These are phyloP conservation scores for Tephrocybe sp. DNA, from an alignment of 768 basidiomycete genomes.

Conservation along the genomic window DNA sequence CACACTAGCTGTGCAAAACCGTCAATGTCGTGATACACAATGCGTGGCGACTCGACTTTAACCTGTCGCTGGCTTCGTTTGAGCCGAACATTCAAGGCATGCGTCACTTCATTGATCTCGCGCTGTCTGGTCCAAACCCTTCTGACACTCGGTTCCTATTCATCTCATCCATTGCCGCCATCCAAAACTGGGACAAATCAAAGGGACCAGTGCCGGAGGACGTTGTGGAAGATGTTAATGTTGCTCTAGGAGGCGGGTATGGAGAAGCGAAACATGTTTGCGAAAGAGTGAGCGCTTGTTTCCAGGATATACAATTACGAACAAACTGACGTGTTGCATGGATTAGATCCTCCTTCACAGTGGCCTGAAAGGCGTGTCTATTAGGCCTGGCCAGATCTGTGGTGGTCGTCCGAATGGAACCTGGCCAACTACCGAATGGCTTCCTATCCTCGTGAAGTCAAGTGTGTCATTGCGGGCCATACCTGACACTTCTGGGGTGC, in stretches of 20 bases:
- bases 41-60: constrained; percentile 44
- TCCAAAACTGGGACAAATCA: constrained; percentile 18
- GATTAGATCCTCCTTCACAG: constrained; percentile 29
- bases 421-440: constrained; percentile 40
- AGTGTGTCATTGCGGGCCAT: constrained; percentile 27
- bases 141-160: constrained; percentile 26
- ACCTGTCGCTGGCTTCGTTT: constrained; percentile 34
- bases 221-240: constrained; percentile 22
- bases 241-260: constrained; percentile 29
- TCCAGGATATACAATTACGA: neutral
- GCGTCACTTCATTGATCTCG: constrained; percentile 30
- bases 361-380: constrained; percentile 26
- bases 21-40: constrained; percentile 34
- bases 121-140: constrained; percentile 18
- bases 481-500: constrained; percentile 27
- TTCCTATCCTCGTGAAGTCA: constrained; percentile 39
- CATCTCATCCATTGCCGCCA: constrained; percentile 32
- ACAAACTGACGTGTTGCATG: neutral
- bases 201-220: constrained; percentile 33
- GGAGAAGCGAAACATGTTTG: constrained; percentile 34
- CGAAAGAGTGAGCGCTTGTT: constrained; percentile 30
- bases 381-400: constrained; percentile 38
- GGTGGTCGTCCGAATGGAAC: constrained; percentile 34
- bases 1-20: constrained; percentile 23
- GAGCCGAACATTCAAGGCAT: constrained; percentile 34